phyloP scores from a whole-genome alignment of 768 basidiomycete species.

The Melanogaster broomeanus region DNA sequence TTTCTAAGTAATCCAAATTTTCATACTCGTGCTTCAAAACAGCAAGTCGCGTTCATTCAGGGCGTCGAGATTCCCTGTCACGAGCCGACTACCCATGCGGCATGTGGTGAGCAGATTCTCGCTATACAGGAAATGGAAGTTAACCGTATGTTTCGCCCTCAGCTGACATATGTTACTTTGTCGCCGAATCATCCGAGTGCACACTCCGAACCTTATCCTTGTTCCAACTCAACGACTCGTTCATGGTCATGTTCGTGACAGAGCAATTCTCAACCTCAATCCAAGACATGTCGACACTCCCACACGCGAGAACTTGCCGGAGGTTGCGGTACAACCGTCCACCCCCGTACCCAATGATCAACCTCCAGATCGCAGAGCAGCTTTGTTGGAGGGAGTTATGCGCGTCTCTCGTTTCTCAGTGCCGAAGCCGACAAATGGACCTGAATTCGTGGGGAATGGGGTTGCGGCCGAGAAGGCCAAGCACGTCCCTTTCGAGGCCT shows the following conservation, averaged over 20 bases:
- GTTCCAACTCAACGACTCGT: constrained; percentile 21
- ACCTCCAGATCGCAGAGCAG: constrained; percentile 7
- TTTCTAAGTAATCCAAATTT: constrained; percentile 28
- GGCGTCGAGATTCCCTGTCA: constrained; percentile 31
- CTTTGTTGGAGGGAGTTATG: constrained; percentile 26
- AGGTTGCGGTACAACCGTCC: constrained; percentile 3
- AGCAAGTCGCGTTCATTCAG: constrained; percentile 26
- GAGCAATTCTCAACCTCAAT: constrained; percentile 8
- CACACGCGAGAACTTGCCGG: constrained; percentile 13
- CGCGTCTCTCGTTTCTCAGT: constrained; percentile 29
- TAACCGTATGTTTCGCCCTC: constrained; percentile 7
- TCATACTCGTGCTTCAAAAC: constrained; percentile 8
- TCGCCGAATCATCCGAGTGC: constrained; percentile 56
- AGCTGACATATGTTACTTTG: constrained; percentile 82
- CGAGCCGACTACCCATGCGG: constrained; percentile 40
- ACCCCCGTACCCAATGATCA: background rate
- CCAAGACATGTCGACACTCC: constrained; percentile 12
- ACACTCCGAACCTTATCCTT: constrained; percentile 35
- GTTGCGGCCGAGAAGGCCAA: constrained; percentile 15
- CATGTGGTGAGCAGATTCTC: constrained; percentile 51
- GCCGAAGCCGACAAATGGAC: constrained; percentile 16
- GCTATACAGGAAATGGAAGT: background rate
- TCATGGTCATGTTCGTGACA: constrained; percentile 18
- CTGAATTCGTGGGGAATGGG: constrained; percentile 9
- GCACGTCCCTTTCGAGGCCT: constrained; percentile 29